Percentiles rank a stretch among this genome's conserved stretches.
These are phyloP conservation scores for Pseudogymnoascus sp. DNA, from an alignment of 2,329 filamentous ascomycete species.

Conservation along the genomic window DNA sequence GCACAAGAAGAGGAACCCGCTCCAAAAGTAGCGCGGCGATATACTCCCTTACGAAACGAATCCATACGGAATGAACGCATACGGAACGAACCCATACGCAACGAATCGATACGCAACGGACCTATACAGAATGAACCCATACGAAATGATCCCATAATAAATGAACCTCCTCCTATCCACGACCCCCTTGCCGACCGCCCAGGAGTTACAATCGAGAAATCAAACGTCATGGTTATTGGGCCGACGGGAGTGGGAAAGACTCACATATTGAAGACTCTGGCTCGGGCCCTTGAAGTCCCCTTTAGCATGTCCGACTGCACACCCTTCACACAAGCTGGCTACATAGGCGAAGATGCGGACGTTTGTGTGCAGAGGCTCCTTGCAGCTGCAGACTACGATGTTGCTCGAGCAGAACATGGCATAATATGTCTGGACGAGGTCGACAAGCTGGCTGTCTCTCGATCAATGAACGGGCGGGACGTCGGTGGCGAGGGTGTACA, in stretches of 20 bases:
- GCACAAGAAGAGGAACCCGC: neutral
- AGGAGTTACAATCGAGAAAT: conserved; percentile 66
- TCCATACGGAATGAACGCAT: neutral
- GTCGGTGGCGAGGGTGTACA: conserved; percentile 96
- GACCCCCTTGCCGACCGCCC: conserved; percentile 14
- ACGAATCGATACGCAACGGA: neutral
- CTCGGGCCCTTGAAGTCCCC: conserved; percentile 86
- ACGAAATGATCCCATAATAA: neutral
- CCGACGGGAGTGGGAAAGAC: conserved; percentile 96
- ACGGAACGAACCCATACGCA: neutral
- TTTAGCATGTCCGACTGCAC: conserved; percentile 96
- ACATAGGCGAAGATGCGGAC: conserved; percentile 97
- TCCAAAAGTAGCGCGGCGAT: neutral
- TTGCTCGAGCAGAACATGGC: conserved; percentile 75
- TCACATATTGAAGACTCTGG: conserved; percentile 83
- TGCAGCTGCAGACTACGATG: conserved; percentile 83
- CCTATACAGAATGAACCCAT: neutral
- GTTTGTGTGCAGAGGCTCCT: conserved; percentile 85
- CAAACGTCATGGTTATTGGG: conserved; percentile 83
- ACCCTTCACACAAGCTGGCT: conserved; percentile 90
- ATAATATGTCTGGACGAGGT: conserved; percentile 97
- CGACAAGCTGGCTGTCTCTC: conserved; percentile 72
- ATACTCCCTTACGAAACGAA: neutral
- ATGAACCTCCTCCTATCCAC: neutral
- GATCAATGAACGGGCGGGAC: conserved; percentile 70